Evolutionary conservation across 139 green algal genomes (phyloP).

Genomic region (Monoraphidium neglectum): DNA sequence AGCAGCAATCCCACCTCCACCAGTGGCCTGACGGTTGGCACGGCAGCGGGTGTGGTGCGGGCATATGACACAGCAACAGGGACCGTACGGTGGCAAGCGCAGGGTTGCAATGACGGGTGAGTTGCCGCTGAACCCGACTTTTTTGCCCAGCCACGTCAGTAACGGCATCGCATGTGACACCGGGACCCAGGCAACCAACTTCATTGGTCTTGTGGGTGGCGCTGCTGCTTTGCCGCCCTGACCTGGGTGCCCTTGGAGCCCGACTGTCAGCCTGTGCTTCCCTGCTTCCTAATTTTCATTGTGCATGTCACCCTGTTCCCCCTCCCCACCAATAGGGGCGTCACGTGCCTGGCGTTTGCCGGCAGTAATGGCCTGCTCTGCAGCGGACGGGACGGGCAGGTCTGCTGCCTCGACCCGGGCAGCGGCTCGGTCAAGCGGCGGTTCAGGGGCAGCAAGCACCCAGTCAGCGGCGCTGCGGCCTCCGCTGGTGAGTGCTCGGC

Average conservation of each 20-base stretch:
- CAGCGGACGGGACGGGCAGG: slow-evolving; percentile 16
- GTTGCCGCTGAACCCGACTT: no score
- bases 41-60: slow-evolving; percentile 53
- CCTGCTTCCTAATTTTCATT: no score
- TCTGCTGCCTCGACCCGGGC: slow-evolving; percentile 14
- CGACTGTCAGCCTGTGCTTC: neutral
- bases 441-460: slow-evolving; percentile 60
- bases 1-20: neutral
- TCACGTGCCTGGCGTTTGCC: slow-evolving; percentile 31
- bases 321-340: slow-evolving; percentile 34
- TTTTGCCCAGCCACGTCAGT: no score
- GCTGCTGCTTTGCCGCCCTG: neutral
- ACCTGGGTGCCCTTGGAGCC: neutral
- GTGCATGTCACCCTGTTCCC: neutral
- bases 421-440: slow-evolving; percentile 14
- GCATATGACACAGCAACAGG: slow-evolving; percentile 55
- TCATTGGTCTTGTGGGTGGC: neutral
- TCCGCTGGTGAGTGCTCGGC: slow-evolving; percentile 39
- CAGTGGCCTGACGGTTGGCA: slow-evolving; percentile 51
- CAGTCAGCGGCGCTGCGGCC: slow-evolving; percentile 40
- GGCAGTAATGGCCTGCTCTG: slow-evolving; percentile 17
- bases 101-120: slow-evolving; percentile 60
- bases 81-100: slow-evolving; percentile 52
- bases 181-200: neutral
- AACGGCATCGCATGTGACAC: neutral